Base-by-base conservation (phyloP, 2,329 filamentous ascomycete genomes). In the Xylaria arbuscula region DNA sequence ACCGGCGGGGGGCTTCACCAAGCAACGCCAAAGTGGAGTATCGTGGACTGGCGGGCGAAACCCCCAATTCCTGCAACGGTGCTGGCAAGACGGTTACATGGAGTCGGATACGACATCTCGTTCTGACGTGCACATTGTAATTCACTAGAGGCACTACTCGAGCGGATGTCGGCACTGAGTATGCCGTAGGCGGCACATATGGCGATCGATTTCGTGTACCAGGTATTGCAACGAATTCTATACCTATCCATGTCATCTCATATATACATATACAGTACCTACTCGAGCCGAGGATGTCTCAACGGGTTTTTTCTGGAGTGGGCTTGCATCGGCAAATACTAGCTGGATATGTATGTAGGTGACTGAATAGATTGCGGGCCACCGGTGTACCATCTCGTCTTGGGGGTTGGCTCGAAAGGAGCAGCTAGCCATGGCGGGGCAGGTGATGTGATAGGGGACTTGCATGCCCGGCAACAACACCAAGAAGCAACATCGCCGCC, bases 81-180 rank as follows among this genome's bases (percentile, higher is more conserved):
- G 48, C 63, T 45, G 63, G 59, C 47, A n/a, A 48, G 61, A 69
- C 70, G 72, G 74, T 74, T 71, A 69, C 74, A 67, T 64, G 61
- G 47, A 72, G 67, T 69, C 71, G 70, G 67, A 68, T 72, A 67
- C 72, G 65, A 65, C 65, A 57, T 64, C 36, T 62, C 47, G 53
- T n/a, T 11, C 19, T 42, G 38, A 40, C 60, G 28, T 40, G 34
- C n/a, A 32, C n/a, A 11, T 28, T n/a, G 32, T 66, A 40, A 60
- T 69, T 66, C 57, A 58, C 45, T 63, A 51, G 17, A 54, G 34
- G 55, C n/a, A 42, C 15, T 48, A 50, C 40, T 38, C 24, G 38
- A 47, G 24, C 50, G 36, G 58, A 54, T 51, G 19, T n/a, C 24
- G 24, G 55, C 4, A 22, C 28, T 55, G n/a, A 48, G 36, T n/a